Base-by-base conservation (phyloP, 2,329 filamentous ascomycete species). In the Graphium sp. region DNA sequence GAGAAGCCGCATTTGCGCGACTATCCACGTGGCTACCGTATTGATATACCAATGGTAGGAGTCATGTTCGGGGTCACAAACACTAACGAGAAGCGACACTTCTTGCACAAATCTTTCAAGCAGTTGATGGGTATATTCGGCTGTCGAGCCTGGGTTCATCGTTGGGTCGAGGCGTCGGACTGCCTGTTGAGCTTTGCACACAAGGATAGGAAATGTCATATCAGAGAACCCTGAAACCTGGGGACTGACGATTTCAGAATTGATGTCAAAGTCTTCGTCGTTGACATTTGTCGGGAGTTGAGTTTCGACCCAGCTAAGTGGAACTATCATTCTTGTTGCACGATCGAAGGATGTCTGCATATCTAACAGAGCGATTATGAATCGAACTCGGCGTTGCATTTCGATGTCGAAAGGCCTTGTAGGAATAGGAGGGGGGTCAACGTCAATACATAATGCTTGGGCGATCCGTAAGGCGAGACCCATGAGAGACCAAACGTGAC, bases 371-470 rank as follows among this genome's bases (percentile, higher is more conserved):
- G 53, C 60, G 5, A 67, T 51, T 30, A 61, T 56, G 60, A 62
- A 66, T 61, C 62, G 66, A 6, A 66, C 43, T 13, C 62, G 48
- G 22, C 62, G 53, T 3, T 62, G 51, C 43, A 66, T 58, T 38
- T 68, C 64, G 10, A 59, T 51, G 30, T 67, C 58, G 32, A 66
- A 62, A 0, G 62, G 54, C 4, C 54, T 27, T n/a, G 16, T 37
- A 5, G 66, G 50, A 16, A 46, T 49, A 36, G 59, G 66, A 55
- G 16, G 49, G 15, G 13, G 34, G 12, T 43, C 38, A 4, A 35
- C 30, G 25, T 45, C 37, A 7, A 46, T 34, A 7, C 41, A 40
- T 9, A 47, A 36, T 14, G 27, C 33, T 30, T 32, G 32, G 3
- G 33, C 36, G 14, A 31, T 35, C 10, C 36, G 32, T 23, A 37